Evolutionary conservation across 1,284 basidiomycete species (phyloP).

Genomic region (Vanrija pseudolonga): DNA sequence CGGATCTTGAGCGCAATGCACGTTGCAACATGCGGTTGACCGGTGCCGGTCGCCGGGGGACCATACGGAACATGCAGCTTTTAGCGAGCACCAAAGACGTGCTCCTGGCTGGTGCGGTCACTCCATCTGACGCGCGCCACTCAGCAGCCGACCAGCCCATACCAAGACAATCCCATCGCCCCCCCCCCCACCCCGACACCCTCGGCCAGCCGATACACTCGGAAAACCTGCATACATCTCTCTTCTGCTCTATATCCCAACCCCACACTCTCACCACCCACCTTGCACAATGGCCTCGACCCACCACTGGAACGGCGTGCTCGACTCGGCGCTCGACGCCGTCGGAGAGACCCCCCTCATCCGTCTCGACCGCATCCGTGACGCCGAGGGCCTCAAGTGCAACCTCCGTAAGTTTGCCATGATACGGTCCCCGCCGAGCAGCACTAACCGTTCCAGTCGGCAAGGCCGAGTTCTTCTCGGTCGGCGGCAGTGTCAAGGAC

Average conservation of each 20-base stretch:
- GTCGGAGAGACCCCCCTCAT: slow-evolving; percentile 90
- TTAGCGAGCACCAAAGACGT: too few relatives aligned
- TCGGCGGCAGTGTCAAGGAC: slow-evolving; percentile 93
- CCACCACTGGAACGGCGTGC: slow-evolving; percentile 53
- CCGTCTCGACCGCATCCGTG: slow-evolving; percentile 74
- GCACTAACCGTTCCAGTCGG: slow-evolving; percentile 59
- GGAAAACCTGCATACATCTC: not conserved
- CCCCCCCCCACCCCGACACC: too few relatives aligned
- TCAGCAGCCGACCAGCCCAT: too few relatives aligned
- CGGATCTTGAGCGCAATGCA: too few relatives aligned
- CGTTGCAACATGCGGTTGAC: too few relatives aligned
- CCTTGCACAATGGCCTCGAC: slow-evolving; percentile 4
- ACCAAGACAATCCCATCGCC: too few relatives aligned
- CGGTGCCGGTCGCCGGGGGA: too few relatives aligned
- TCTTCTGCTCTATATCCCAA: not conserved
- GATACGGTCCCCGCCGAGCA: not conserved
- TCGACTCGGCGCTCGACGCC: slow-evolving; percentile 74
- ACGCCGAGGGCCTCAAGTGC: slow-evolving; percentile 73
- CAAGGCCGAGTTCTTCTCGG: slow-evolving; percentile 86
- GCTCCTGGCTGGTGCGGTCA: too few relatives aligned
- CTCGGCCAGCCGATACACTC: too few relatives aligned
- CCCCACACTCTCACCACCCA: not conserved
- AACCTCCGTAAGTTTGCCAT: slow-evolving; percentile 68
- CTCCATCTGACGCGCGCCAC: too few relatives aligned
- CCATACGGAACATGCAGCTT: too few relatives aligned